These are phyloP conservation scores for Alternaria alternata DNA, from an alignment of 2,329 filamentous ascomycete species.

Conservation along the genomic window DNA sequence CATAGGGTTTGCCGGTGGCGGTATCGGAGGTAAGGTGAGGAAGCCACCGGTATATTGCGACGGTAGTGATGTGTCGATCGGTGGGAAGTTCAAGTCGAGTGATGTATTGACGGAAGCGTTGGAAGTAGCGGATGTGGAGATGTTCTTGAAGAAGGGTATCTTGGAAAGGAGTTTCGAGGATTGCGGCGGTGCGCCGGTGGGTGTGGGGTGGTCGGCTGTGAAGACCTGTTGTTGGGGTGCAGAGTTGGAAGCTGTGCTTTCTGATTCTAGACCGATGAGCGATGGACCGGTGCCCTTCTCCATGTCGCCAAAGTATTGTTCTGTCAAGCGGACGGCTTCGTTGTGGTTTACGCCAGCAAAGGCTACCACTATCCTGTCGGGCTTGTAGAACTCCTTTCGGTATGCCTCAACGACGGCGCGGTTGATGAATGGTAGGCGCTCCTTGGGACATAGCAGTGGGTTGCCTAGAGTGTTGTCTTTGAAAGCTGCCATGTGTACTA, in stretches of 20 bases:
- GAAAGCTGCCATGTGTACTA: slow-evolving; percentile 94
- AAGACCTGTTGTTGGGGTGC: slow-evolving; percentile 57
- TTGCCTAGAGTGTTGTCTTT: slow-evolving; percentile 96
- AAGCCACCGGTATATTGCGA: slow-evolving; percentile 95
- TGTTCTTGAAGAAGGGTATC: slow-evolving; percentile 88
- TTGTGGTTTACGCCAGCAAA: slow-evolving; percentile 90
- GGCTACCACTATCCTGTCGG: slow-evolving; percentile 91
- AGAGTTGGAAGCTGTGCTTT: slow-evolving; percentile 24
- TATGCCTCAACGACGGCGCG: slow-evolving; percentile 78
- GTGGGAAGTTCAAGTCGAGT: slow-evolving; percentile 57
- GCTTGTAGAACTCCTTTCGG: slow-evolving; percentile 81
- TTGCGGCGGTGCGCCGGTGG: slow-evolving; percentile 55
- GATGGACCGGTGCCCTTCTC: slow-evolving; percentile 60
- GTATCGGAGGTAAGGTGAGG: slow-evolving; percentile 81
- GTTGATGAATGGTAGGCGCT: slow-evolving; percentile 79
- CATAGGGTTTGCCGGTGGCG: slow-evolving; percentile 78
- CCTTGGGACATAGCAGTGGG: slow-evolving; percentile 87
- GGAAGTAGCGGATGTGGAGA: slow-evolving; percentile 76
- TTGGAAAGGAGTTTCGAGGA: slow-evolving; percentile 77
- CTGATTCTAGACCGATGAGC: slow-evolving; percentile 42
- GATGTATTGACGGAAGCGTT: slow-evolving; percentile 63
- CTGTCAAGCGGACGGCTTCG: slow-evolving; percentile 78
- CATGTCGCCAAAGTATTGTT: slow-evolving; percentile 95
- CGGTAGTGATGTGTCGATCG: slow-evolving; percentile 67
- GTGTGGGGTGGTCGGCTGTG: slow-evolving; percentile 46